A percentile compares a stretch with the other conserved stretches of the same genome.
phyloP scores from a whole-genome alignment of 179 eudicot genomes.

The Beta corolliflora region DNA sequence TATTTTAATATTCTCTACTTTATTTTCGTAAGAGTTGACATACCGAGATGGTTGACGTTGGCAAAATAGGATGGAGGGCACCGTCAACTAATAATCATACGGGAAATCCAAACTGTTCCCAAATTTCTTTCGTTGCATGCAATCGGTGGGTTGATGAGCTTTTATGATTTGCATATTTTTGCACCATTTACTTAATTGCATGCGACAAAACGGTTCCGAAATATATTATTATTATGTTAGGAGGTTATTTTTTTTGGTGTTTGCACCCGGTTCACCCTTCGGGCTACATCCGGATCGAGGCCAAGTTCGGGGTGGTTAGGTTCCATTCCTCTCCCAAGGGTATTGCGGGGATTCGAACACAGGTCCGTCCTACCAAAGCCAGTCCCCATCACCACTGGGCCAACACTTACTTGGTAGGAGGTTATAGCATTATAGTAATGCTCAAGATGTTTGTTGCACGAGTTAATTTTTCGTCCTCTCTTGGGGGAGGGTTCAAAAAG shows the following conservation, averaged over 20 bases:
- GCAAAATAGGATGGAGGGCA: slow-evolving; percentile 17
- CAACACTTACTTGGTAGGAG: too few species aligned
- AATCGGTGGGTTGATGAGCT: slow-evolving; percentile 19
- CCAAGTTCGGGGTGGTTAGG: too few species aligned
- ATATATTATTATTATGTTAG: neutral
- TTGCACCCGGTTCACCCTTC: too few species aligned
- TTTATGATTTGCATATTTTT: slow-evolving; percentile 16
- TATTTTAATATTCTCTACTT: neutral
- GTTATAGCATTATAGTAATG: neutral
- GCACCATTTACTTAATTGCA: neutral
- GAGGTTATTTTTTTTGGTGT: too few species aligned
- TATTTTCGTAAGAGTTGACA: neutral
- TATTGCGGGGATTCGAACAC: too few species aligned
- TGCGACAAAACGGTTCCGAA: slow-evolving; percentile 15
- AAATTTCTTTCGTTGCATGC: slow-evolving; percentile 14
- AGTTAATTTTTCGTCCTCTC: neutral
- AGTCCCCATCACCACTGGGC: too few species aligned
- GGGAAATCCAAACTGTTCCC: neutral
- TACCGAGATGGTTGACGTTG: neutral
- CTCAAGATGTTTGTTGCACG: slow-evolving; percentile 2
- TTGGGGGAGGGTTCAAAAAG: neutral
- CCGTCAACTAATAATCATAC: neutral
- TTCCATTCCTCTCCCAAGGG: too few species aligned
- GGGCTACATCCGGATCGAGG: too few species aligned
- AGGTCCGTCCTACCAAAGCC: too few species aligned